These are phyloP conservation scores for Angomonas deanei DNA, from an alignment of 208 protist genomes.

Conservation along the genomic window DNA sequence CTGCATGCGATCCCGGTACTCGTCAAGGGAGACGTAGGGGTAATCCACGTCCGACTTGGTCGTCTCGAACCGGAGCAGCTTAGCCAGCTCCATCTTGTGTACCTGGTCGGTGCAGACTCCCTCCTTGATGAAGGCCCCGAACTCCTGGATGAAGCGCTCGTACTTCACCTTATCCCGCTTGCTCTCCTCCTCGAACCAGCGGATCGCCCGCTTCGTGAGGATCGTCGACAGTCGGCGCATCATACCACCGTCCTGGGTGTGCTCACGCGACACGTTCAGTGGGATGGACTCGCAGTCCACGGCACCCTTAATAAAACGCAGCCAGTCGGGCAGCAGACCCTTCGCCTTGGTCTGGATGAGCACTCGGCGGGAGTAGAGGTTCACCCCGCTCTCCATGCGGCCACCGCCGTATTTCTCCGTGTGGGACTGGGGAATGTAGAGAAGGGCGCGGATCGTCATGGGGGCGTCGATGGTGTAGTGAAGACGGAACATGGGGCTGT, in stretches of 20 bases:
- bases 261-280: slow-evolving; percentile 97
- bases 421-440: slow-evolving; percentile 96
- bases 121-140: slow-evolving; percentile 95
- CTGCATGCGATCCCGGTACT: slow-evolving; percentile 95
- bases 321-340: slow-evolving; percentile 95
- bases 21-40: slow-evolving; percentile 88
- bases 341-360: slow-evolving; percentile 95
- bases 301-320: slow-evolving; percentile 95
- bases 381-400: slow-evolving; percentile 92
- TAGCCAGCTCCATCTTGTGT: slow-evolving; percentile 92
- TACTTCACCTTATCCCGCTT: slow-evolving; percentile 91
- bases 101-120: slow-evolving; percentile 94
- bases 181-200: slow-evolving; percentile 88
- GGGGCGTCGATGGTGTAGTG: slow-evolving; percentile 96
- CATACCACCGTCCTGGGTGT: slow-evolving; percentile 95
- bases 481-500: slow-evolving; percentile 90
- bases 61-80: slow-evolving; percentile 92
- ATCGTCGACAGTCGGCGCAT: slow-evolving; percentile 91
- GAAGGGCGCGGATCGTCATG: slow-evolving; percentile 89
- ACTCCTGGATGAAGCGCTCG: slow-evolving; percentile 92
- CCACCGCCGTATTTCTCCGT: slow-evolving; percentile 96
- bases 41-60: slow-evolving; percentile 72
- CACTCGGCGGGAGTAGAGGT: slow-evolving; percentile 93
- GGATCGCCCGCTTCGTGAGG: slow-evolving; percentile 90
- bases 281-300: slow-evolving; percentile 98